Conservation (phyloP, 805 yeast species). For the Nakazawaea siamensis region DNA sequence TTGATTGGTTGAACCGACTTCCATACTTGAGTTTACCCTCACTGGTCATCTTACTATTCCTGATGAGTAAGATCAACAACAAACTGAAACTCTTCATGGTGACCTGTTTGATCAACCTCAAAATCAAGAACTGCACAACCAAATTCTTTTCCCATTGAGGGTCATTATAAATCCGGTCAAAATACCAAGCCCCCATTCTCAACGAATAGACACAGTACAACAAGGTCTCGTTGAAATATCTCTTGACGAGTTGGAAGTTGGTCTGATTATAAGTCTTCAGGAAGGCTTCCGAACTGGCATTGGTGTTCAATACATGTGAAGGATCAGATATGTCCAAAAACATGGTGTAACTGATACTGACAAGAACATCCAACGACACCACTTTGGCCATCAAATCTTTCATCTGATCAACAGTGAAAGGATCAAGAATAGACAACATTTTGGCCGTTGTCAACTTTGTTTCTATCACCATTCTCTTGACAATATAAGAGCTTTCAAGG, state of each 20-base stretch:
- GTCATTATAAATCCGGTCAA: slow-evolving; percentile 4
- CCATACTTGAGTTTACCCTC: background rate
- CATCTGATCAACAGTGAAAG: background rate
- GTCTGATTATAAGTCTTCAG: background rate
- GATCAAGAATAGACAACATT: slow-evolving; percentile 2
- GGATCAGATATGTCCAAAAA: slow-evolving; percentile 4
- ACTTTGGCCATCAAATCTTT: slow-evolving; percentile 3
- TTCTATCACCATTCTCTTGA: slow-evolving; percentile 4
- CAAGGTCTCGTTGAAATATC: slow-evolving; percentile 4
- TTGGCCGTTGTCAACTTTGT: background rate
- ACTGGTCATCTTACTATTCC: background rate
- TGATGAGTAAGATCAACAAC: slow-evolving; percentile 2
- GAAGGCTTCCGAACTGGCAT: slow-evolving; percentile 2
- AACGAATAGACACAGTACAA: background rate
- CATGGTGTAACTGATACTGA: slow-evolving; percentile 1
- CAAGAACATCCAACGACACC: slow-evolving; percentile 2
- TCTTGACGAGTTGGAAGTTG: slow-evolving; percentile 4
- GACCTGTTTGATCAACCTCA: slow-evolving; percentile 5
- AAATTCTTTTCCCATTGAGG: slow-evolving; percentile 3
- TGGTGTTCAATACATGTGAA: slow-evolving; percentile 6
- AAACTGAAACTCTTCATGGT: slow-evolving; percentile 2
- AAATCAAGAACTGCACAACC: slow-evolving; percentile 1
- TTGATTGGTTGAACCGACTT: slow-evolving; percentile 2
- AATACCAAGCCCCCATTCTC: slow-evolving; percentile 1
- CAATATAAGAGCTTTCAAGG: background rate